Percentiles rank a stretch among this genome's conserved stretches.
phyloP scores from a whole-genome alignment of 306 rosid genomes.

The Corylus americana region DNA sequence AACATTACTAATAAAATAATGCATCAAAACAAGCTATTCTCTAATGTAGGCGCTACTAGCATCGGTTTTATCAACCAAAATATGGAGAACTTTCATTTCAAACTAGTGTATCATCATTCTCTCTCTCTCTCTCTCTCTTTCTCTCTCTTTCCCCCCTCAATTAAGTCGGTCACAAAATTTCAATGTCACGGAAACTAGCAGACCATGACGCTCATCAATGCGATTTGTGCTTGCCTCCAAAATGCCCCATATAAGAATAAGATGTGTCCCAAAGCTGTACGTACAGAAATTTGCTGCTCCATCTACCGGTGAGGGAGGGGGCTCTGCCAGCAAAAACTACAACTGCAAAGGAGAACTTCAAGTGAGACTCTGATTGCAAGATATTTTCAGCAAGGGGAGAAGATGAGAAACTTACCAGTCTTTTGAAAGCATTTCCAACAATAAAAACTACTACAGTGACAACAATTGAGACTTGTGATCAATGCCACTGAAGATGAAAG shows the following conservation, averaged over 20 bases:
- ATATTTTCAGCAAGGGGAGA: background rate
- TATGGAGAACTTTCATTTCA: background rate
- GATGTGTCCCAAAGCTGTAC: background rate
- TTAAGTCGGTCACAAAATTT: background rate
- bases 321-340: conserved; percentile 35
- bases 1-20: no score
- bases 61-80: background rate
- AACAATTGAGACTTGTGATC: conserved; percentile 90
- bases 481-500: conserved; percentile 88
- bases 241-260: conserved; percentile 3
- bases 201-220: background rate
- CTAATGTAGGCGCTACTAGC: background rate
- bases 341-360: conserved; percentile 11
- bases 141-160: background rate
- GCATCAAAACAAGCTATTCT: background rate
- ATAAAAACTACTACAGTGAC: conserved; percentile 45
- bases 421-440: conserved; percentile 9
- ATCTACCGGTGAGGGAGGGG: background rate
- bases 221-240: conserved; percentile 10
- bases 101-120: no score
- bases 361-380: conserved; percentile 1
- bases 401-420: conserved; percentile 25
- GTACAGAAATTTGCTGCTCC: background rate
- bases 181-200: background rate
- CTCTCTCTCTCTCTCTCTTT: background rate